Evolutionary conservation across 768 basidiomycete species (phyloP).

Genomic region (Chalciporus chontae): DNA sequence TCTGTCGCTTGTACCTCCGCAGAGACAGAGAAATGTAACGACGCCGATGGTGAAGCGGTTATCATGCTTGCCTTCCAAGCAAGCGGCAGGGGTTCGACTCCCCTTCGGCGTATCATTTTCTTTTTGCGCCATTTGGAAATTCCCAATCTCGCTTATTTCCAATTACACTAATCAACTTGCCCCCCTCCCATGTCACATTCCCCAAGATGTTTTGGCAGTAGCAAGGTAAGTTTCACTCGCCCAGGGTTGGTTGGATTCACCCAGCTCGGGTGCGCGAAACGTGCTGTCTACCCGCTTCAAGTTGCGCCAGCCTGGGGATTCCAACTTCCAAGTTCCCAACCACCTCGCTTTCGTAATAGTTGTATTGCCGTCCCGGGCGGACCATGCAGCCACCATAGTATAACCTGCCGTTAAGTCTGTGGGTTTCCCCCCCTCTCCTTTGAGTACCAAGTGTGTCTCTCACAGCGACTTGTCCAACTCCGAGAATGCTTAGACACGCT

Average conservation of each 20-base stretch:
- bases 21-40: not conserved
- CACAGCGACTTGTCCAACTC: not conserved
- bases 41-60: conserved; percentile 84
- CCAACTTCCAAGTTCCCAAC: too few relatives aligned
- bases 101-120: conserved; percentile 47
- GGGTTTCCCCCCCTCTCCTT: not conserved
- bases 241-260: too few relatives aligned
- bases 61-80: conserved; percentile 91
- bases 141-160: not conserved
- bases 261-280: too few relatives aligned
- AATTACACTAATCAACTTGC: too few relatives aligned
- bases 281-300: too few relatives aligned
- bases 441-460: too few relatives aligned
- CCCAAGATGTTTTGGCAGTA: too few relatives aligned
- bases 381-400: not conserved
- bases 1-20: not conserved
- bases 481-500: conserved; percentile 19
- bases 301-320: too few relatives aligned
- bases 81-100: conserved; percentile 77
- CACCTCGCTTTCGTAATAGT: not conserved
- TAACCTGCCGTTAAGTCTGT: not conserved
- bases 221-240: too few relatives aligned
- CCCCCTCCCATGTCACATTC: too few relatives aligned
- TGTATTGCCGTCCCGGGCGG: not conserved
- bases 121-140: not conserved